Evolutionary conservation across 768 basidiomycete genomes (phyloP).

Genomic region (Chiua virens): DNA sequence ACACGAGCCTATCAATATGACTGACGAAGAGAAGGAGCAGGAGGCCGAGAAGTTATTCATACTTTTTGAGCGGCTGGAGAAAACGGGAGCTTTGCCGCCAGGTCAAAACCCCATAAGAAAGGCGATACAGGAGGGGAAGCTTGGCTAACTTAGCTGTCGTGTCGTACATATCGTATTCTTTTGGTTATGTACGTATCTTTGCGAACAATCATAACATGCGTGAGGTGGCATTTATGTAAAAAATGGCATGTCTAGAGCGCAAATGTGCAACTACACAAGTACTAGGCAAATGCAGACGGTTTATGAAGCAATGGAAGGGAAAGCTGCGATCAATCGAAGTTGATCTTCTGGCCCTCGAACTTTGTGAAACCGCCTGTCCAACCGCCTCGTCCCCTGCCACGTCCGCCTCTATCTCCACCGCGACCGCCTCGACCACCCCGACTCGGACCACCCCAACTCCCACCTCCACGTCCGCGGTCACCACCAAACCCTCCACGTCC

Average conservation of each 20-base stretch:
- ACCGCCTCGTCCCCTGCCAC: conserved; percentile 39
- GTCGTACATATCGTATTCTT: neutral
- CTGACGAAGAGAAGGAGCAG: conserved; percentile 90
- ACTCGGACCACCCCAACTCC: conserved; percentile 39
- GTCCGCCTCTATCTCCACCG: conserved; percentile 36
- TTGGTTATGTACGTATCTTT: neutral
- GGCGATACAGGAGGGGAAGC: conserved; percentile 46
- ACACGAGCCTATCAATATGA: conserved; percentile 61
- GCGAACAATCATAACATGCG: neutral
- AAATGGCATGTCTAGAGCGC: neutral
- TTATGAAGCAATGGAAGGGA: neutral
- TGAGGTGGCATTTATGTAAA: neutral
- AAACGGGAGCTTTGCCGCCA: conserved; percentile 63
- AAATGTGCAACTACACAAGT: no score
- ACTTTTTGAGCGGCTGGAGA: conserved; percentile 87
- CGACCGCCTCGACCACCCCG: conserved; percentile 39
- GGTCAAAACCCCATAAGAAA: conserved; percentile 72
- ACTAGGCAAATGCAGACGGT: neutral
- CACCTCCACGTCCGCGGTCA: conserved; percentile 39
- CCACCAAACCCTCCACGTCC: conserved; percentile 36
- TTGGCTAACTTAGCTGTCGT: conserved; percentile 1
- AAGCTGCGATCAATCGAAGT: conserved; percentile 35
- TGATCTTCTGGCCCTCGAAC: conserved; percentile 53
- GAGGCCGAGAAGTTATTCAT: conserved; percentile 93
- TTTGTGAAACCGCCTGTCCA: conserved; percentile 54